phyloP scores from a whole-genome alignment of 208 protist species.

The Crithidia mellificae region DNA sequence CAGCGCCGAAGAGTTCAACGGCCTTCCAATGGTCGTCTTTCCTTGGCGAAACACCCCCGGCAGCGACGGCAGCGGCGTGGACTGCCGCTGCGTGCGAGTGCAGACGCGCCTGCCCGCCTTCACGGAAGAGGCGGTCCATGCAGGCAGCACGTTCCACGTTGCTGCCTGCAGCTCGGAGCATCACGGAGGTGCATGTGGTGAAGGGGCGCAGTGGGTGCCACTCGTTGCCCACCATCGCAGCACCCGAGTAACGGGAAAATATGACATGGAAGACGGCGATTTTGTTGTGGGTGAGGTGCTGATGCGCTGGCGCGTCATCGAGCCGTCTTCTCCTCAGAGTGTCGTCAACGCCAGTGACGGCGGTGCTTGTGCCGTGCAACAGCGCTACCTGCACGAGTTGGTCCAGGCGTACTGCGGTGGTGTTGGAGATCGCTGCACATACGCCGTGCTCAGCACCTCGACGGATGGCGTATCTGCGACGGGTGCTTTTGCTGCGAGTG shows the following conservation, averaged over 20 bases:
- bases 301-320: constrained; percentile 19
- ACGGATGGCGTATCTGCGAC: too few relatives aligned
- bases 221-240: constrained; percentile 5
- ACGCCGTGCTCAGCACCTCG: constrained; percentile 9
- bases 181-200: background rate
- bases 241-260: too few relatives aligned
- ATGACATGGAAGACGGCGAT: background rate
- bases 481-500: too few relatives aligned
- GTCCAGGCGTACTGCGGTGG: constrained; percentile 23
- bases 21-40: constrained; percentile 8
- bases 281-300: constrained; percentile 22
- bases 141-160: constrained; percentile 13
- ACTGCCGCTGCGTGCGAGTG: constrained; percentile 17
- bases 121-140: background rate
- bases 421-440: constrained; percentile 3
- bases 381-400: constrained; percentile 5
- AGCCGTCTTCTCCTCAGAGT: background rate
- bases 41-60: constrained; percentile 6
- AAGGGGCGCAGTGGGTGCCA: constrained; percentile 30
- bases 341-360: background rate
- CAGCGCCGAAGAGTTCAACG: background rate
- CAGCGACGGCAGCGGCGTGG: too few relatives aligned
- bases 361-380: background rate
- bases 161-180: background rate
- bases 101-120: constrained; percentile 2